A percentile compares a stretch with the other conserved stretches of the same genome.
phyloP scores from a whole-genome alignment of 305 asterid genomes.

The Salvia sclarea region DNA sequence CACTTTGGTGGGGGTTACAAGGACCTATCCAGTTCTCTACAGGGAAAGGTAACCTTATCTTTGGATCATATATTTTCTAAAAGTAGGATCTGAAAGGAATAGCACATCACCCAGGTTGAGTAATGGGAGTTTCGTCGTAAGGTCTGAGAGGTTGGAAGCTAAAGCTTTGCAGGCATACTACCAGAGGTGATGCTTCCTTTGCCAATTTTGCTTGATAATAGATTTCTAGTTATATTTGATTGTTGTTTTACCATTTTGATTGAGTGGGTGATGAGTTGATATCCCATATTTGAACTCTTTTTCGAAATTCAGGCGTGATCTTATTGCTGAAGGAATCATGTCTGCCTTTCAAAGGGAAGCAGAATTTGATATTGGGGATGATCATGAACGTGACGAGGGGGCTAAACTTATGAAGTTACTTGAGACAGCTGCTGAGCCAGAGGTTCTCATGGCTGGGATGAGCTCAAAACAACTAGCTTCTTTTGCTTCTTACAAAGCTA shows the following conservation, averaged over 20 bases:
- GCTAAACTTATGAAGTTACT: conserved; percentile 87
- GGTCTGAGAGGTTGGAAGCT: conserved; percentile 81
- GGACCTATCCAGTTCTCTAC: conserved; percentile 83
- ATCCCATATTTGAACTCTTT: conserved; percentile 2
- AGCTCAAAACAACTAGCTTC: conserved; percentile 75
- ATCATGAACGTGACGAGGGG: conserved; percentile 80
- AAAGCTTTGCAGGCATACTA: conserved; percentile 52
- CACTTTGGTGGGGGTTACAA: conserved; percentile 74
- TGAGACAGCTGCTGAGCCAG: conserved; percentile 96
- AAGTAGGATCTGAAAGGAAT: conserved; percentile 34
- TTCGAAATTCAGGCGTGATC: conserved; percentile 57
- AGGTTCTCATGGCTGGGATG: conserved; percentile 96
- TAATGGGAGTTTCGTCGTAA: conserved; percentile 61
- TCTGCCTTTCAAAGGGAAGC: conserved; percentile 64
- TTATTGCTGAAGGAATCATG: conserved; percentile 70
- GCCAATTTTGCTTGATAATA: conserved; percentile 9
- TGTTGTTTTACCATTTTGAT: conserved; percentile 1
- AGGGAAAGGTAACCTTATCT: conserved; percentile 70
- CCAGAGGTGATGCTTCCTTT: conserved; percentile 57
- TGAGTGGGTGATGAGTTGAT: conserved; percentile 9
- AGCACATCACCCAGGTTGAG: conserved; percentile 54
- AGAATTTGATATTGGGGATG: conserved; percentile 47
- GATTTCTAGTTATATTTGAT: background rate
- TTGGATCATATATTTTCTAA: conserved; percentile 17
- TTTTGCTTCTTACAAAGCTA: conserved; percentile 74